Percentiles rank a stretch among this genome's conserved stretches.
Evolutionary conservation across 2,329 filamentous ascomycete genomes (phyloP).

Genomic region (Colletotrichum costaricense): DNA sequence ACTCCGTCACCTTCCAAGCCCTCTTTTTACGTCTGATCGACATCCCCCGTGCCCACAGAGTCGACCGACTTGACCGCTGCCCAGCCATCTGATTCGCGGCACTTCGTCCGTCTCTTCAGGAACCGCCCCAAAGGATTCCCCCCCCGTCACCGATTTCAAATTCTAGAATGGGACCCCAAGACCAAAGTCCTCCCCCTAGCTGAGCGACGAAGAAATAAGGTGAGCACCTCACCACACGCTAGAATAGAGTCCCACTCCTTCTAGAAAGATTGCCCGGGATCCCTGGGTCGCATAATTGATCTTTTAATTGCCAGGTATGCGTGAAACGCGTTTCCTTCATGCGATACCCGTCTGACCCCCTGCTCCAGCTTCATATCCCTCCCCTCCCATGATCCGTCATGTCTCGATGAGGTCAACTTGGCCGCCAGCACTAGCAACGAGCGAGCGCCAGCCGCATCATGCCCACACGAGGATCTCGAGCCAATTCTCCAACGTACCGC

Average conservation of each 20-base stretch:
- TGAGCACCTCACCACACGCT: slow-evolving; percentile 38
- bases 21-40: slow-evolving; percentile 27
- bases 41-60: slow-evolving; percentile 28
- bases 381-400: slow-evolving; percentile 22
- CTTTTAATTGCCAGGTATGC: slow-evolving; percentile 60
- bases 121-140: background rate
- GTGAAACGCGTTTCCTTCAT: slow-evolving; percentile 59
- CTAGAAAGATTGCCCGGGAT: slow-evolving; percentile 47
- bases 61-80: slow-evolving; percentile 2
- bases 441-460: background rate
- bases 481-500: background rate
- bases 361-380: slow-evolving; percentile 27
- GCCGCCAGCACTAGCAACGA: background rate
- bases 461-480: background rate
- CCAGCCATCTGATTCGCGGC: slow-evolving; percentile 26
- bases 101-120: background rate
- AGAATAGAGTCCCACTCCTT: slow-evolving; percentile 49
- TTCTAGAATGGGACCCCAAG: background rate
- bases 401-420: slow-evolving; percentile 30
- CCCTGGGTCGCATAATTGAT: slow-evolving; percentile 54
- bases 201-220: slow-evolving; percentile 28
- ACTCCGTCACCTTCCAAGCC: slow-evolving; percentile 12
- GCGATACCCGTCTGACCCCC: slow-evolving; percentile 46
- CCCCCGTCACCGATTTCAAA: slow-evolving; percentile 11
- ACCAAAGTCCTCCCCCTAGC: background rate